Evolutionary conservation across 169 alveolate genomes (phyloP), one percentile per base, ranked within the genome.

Genomic region (Plasmodium ovale): DNA sequence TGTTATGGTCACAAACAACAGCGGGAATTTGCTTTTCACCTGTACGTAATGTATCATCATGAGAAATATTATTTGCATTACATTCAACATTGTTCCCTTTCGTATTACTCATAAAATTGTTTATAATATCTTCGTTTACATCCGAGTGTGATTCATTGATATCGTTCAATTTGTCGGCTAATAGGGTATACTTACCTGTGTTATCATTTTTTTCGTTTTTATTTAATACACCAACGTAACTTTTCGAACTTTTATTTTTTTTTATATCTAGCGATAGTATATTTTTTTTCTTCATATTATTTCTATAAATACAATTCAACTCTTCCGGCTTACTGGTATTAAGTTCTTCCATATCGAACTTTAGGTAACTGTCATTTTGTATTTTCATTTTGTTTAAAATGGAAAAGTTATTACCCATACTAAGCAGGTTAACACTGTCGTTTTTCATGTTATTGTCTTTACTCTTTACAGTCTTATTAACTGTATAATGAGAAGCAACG

Each of bases 61-160:
- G 33, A 23, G 6, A 7, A 12, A 9, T 39, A 19, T 27, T 37
- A 67, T 37, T 49, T 3, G 3, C 2, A 39, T 39, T 37, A 12
- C 19, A 9, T 16, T 14, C 16, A 37, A 14, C 19, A 16, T 23
- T 23, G 6, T 27, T 27, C 2, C 59, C 59, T 27, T 49, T 70
- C 35, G 85, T 70, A 23, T 70, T 70, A n/a, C 51, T 70, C 54
- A 70, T 31, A 70, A 70, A 70, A 49, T 70, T 70, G n/a, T 70
- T 53, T 14, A 70, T 70, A 19, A 70, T 70, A 53, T 5, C 29
- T 16, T 70, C 68, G 19, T 70, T 51, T 2, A n/a, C 16, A 31
- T 64, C 72, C 14, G 72, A 64, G 33, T 19, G 3, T 3, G 56
- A 4, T n/a, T 70, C 35, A 42, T 31, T 70, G 19, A 47, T 70